phyloP scores from a whole-genome alignment of 305 asterid species.

The Stenogyne calaminthoides region DNA sequence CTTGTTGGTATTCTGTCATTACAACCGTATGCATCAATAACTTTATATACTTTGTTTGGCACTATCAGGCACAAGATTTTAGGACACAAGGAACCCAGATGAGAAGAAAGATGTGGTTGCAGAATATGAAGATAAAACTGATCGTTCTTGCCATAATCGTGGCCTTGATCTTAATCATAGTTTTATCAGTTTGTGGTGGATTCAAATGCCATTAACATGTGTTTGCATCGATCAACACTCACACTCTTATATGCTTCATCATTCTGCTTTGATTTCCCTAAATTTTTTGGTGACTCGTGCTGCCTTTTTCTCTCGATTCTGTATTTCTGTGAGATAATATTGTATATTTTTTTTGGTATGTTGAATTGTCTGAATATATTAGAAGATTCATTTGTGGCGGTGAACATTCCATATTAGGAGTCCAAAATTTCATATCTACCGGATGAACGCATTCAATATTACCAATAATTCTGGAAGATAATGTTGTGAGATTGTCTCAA shows the following conservation, averaged over 20 bases:
- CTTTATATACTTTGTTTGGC: neutral
- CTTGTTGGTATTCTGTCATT: neutral
- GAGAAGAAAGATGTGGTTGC: constrained; percentile 64
- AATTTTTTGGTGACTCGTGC: constrained; percentile 24
- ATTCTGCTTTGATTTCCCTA: constrained; percentile 27
- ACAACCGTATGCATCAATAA: neutral
- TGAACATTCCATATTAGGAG: no score
- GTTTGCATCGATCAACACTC: constrained; percentile 17
- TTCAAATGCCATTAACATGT: constrained; percentile 41
- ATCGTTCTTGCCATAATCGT: constrained; percentile 54
- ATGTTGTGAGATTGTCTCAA: neutral
- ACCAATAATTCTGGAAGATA: neutral
- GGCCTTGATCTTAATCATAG: constrained; percentile 57
- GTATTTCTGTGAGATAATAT: constrained; percentile 34
- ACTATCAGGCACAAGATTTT: constrained; percentile 56
- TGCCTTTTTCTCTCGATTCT: constrained; percentile 23
- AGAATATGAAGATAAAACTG: constrained; percentile 64
- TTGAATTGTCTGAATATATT: constrained; percentile 30
- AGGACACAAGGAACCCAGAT: constrained; percentile 57
- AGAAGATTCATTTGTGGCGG: constrained; percentile 25
- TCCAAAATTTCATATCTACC: no score
- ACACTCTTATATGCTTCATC: constrained; percentile 12
- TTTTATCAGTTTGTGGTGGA: constrained; percentile 54
- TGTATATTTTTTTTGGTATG: constrained; percentile 38
- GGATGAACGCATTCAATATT: neutral